Evolutionary conservation across 2,329 filamentous ascomycete genomes (phyloP).

Genomic region (Diplodia scrobiculata): DNA sequence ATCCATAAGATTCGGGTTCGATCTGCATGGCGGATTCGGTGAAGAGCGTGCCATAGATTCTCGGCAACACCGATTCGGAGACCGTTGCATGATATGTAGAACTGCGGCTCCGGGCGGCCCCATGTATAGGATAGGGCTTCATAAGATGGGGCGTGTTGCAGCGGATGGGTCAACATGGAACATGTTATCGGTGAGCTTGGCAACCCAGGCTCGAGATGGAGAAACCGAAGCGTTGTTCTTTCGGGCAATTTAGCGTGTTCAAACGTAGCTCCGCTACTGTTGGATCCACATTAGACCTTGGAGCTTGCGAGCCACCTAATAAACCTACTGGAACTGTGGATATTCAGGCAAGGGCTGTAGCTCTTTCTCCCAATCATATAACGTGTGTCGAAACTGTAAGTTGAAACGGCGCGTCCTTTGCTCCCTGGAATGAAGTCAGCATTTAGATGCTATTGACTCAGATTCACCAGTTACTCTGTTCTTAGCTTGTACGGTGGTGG

Average conservation of each 20-base stretch:
- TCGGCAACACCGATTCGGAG: conserved; percentile 15
- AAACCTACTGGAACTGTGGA: neutral
- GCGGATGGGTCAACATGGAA: neutral
- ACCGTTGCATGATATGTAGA: conserved; percentile 3
- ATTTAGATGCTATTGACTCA: neutral
- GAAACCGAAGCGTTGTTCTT: neutral
- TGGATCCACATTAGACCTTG: neutral
- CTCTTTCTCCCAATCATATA: neutral
- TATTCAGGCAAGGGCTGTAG: neutral
- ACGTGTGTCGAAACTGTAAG: neutral
- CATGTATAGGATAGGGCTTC: conserved; percentile 25
- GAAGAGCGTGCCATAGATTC: conserved; percentile 30
- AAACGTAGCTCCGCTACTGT: neutral
- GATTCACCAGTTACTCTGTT: neutral
- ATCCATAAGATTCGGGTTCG: conserved; percentile 34
- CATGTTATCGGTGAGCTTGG: neutral
- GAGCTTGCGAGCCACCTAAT: neutral
- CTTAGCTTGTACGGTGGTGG: neutral
- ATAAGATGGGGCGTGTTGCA: neutral
- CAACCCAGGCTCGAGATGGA: neutral
- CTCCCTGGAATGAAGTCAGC: neutral
- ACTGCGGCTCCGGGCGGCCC: neutral
- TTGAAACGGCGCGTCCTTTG: neutral
- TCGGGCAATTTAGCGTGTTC: neutral
- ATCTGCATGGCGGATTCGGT: conserved; percentile 21